Evolutionary conservation across 106 monocot species (phyloP).

Genomic region (Dendrobium huoshanense): DNA sequence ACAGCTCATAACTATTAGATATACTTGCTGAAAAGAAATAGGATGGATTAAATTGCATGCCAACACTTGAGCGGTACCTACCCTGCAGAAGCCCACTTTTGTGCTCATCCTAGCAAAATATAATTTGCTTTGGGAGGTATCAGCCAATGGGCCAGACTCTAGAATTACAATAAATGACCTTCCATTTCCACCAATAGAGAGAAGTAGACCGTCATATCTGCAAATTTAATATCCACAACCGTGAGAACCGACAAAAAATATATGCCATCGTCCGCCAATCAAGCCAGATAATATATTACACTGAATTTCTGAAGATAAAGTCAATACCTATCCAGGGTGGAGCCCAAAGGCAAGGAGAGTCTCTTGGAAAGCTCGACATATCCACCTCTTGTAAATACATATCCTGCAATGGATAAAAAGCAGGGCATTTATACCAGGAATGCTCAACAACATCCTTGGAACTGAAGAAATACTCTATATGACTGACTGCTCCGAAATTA

Average conservation of each 20-base stretch:
- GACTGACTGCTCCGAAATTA: background rate
- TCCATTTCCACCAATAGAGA: constrained; percentile 97
- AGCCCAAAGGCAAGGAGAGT: constrained; percentile 86
- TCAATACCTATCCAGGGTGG: constrained; percentile 84
- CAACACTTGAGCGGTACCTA: constrained; percentile 16
- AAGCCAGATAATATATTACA: background rate
- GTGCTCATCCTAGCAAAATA: constrained; percentile 94
- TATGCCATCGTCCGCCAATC: background rate
- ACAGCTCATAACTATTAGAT: background rate
- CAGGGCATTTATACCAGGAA: background rate
- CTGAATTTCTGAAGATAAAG: background rate
- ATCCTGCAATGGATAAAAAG: constrained; percentile 42
- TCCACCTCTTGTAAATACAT: constrained; percentile 90
- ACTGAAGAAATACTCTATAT: background rate
- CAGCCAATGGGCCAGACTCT: constrained; percentile 84
- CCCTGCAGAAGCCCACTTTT: constrained; percentile 94
- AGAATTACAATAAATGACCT: constrained; percentile 89
- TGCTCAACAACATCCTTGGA: background rate
- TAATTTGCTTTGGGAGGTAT: constrained; percentile 84
- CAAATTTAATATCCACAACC: background rate
- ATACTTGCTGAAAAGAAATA: background rate
- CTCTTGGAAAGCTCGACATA: constrained; percentile 90
- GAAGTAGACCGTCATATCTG: constrained; percentile 85
- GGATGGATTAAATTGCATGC: background rate
- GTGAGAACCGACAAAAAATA: constrained; percentile 1